Evolutionary conservation across 331 rosid species (phyloP).

Genomic region (Prunus yedoensis): DNA sequence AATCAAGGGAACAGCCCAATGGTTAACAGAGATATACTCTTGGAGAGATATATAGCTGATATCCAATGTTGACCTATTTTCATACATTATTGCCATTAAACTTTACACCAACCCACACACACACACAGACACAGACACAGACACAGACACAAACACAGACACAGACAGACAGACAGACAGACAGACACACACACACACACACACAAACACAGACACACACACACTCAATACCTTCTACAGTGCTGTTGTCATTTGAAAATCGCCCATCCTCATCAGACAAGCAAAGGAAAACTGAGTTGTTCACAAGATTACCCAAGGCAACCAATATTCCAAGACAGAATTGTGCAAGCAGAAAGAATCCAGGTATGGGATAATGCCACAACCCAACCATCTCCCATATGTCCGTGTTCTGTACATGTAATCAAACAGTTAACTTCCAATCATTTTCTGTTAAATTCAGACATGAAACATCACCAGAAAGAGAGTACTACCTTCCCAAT

Average conservation of each 20-base stretch:
- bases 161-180: no score
- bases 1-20: background rate
- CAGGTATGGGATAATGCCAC: slow-evolving; percentile 97
- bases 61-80: no score
- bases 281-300: slow-evolving; percentile 88
- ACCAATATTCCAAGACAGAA: slow-evolving; percentile 94
- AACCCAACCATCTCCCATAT: slow-evolving; percentile 99
- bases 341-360: slow-evolving; percentile 93
- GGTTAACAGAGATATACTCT: no score
- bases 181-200: no score
- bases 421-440: slow-evolving; percentile 20
- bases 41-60: no score
- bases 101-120: no score
- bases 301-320: slow-evolving; percentile 97
- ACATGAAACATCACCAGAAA: slow-evolving; percentile 16
- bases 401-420: slow-evolving; percentile 76
- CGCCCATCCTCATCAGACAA: slow-evolving; percentile 69
- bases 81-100: no score
- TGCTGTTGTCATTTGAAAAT: slow-evolving; percentile 49
- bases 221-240: slow-evolving; percentile 50
- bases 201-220: no score
- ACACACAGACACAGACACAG: no score
- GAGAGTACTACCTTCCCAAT: slow-evolving; percentile 75
- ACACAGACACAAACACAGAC: no score
- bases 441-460: slow-evolving; percentile 15